Conservation (phyloP, 805 yeast species). For the Sugiyamaella smithiae region DNA sequence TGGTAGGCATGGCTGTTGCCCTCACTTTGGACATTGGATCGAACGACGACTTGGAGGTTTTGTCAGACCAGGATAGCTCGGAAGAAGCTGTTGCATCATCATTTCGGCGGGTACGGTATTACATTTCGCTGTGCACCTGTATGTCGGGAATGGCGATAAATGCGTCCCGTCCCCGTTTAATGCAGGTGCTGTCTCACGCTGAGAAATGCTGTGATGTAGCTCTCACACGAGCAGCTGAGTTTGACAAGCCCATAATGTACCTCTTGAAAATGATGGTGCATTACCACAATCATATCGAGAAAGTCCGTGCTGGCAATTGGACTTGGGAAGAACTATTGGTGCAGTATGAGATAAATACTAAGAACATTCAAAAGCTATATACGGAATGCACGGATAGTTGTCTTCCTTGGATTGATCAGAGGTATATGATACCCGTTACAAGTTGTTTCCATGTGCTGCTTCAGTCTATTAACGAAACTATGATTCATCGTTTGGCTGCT, state of each 20-base stretch:
- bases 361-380: not conserved
- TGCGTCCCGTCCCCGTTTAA: constrained; percentile 13
- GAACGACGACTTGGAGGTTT: constrained; percentile 12
- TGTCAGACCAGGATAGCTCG: constrained; percentile 5
- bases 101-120: constrained; percentile 9
- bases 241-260: constrained; percentile 11
- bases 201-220: constrained; percentile 9
- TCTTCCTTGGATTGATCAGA: constrained; percentile 6
- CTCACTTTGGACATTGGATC: constrained; percentile 16
- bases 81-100: constrained; percentile 7
- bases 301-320: not conserved
- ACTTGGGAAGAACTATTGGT: not conserved
- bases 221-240: not conserved
- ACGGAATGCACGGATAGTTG: not conserved
- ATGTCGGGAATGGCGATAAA: constrained; percentile 23
- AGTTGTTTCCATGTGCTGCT: constrained; percentile 1
- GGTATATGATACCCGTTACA: constrained; percentile 3
- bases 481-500: constrained; percentile 10
- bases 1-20: constrained; percentile 20
- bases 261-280: constrained; percentile 13
- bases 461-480: constrained; percentile 11
- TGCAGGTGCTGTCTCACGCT: constrained; percentile 15
- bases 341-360: not conserved
- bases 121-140: constrained; percentile 13
- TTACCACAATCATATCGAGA: constrained; percentile 5